A percentile compares a stretch with the other conserved stretches of the same genome.
Evolutionary conservation across 78 protist genomes (phyloP).

Genomic region (Bigelowiella natans): DNA sequence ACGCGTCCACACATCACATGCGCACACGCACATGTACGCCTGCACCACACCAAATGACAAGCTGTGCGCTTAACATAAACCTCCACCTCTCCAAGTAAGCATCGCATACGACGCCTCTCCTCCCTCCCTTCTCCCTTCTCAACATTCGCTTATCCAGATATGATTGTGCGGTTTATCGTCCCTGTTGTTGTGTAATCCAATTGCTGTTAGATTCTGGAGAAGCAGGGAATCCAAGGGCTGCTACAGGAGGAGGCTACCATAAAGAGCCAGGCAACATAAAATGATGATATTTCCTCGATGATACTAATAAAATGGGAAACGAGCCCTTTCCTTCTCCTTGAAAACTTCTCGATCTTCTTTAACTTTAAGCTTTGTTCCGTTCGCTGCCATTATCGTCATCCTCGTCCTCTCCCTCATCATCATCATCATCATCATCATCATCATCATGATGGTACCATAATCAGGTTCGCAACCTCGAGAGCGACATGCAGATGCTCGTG

Average conservation of each 20-base stretch:
- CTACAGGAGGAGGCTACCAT: not conserved
- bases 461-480: slow-evolving; percentile 45
- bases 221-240: not conserved
- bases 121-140: not conserved
- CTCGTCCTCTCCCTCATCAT: not conserved
- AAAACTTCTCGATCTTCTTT: too few species aligned
- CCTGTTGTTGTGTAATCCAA: too few species aligned
- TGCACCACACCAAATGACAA: not conserved
- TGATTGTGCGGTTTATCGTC: too few species aligned
- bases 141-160: not conserved
- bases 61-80: not conserved
- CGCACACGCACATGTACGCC: too few species aligned
- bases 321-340: too few species aligned
- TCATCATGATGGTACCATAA: too few species aligned
- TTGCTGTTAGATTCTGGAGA: not conserved
- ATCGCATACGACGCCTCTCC: not conserved
- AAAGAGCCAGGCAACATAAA: not conserved
- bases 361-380: too few species aligned
- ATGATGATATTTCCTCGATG: not conserved
- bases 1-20: too few species aligned
- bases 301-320: too few species aligned
- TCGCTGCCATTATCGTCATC: not conserved
- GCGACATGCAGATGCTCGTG: slow-evolving; percentile 80
- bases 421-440: too few species aligned
- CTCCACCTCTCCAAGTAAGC: not conserved